Percentiles rank a stretch among this genome's conserved stretches.
These are phyloP conservation scores for Pseudozyma flocculosa DNA, from an alignment of 1,284 basidiomycete genomes.

Conservation along the genomic window DNA sequence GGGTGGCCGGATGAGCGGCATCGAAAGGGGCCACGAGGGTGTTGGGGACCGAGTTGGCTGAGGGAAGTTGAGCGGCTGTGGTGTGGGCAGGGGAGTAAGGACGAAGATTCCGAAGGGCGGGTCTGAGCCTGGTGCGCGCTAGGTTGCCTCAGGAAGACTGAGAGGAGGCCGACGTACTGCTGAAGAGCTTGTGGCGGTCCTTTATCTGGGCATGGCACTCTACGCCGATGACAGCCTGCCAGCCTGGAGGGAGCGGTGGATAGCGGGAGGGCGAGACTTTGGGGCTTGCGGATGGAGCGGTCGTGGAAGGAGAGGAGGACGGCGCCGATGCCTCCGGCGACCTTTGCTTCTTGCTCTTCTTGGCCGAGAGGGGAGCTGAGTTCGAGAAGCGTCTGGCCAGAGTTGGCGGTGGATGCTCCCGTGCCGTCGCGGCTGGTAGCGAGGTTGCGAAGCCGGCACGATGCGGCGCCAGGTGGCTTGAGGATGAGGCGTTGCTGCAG, in stretches of 20 bases:
- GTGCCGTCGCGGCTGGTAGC: no score
- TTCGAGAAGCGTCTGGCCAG: neutral
- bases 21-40: slow-evolving; percentile 79
- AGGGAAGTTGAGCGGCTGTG: slow-evolving; percentile 58
- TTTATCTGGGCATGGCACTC: slow-evolving; percentile 95
- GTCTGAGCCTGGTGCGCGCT: no score
- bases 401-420: neutral
- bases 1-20: slow-evolving; percentile 86
- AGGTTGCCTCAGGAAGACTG: no score
- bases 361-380: neutral
- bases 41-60: slow-evolving; percentile 67
- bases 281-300: no score
- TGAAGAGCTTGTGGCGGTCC: slow-evolving; percentile 85
- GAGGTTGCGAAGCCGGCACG: no score
- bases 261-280: slow-evolving; percentile 27
- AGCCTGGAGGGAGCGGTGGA: slow-evolving; percentile 40
- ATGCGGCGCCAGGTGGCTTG: neutral
- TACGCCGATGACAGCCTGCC: slow-evolving; percentile 76
- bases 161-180: slow-evolving; percentile 63
- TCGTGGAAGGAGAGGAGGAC: no score
- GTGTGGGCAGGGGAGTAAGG: no score
- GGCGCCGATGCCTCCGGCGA: neutral
- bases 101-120: no score
- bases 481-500: no score
- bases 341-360: neutral